A percentile compares a stretch with the other conserved stretches of the same genome.
phyloP scores from a whole-genome alignment of 2,329 filamentous ascomycete genomes.

The Cordyceps cateniannulata region DNA sequence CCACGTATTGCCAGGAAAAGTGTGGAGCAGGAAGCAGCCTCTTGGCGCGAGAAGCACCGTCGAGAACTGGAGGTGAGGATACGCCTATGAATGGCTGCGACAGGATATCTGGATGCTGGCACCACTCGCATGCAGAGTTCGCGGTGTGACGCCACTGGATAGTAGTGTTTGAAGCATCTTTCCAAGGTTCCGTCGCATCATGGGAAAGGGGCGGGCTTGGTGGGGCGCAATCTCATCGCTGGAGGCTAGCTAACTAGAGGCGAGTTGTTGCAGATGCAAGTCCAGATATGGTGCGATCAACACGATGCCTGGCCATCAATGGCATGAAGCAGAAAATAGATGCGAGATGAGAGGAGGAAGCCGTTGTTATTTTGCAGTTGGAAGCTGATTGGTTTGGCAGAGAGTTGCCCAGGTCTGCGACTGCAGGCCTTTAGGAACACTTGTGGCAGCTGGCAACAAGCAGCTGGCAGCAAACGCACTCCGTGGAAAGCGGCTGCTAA shows the following conservation, averaged over 20 bases:
- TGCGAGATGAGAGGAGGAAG: not conserved
- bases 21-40: not conserved
- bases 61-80: too few species aligned
- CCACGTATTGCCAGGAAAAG: not conserved
- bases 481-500: too few species aligned
- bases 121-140: not conserved
- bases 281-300: not conserved
- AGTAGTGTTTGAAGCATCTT: conserved; percentile 1
- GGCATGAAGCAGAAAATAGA: not conserved
- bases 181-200: conserved; percentile 2
- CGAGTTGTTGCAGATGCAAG: not conserved
- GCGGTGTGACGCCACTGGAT: not conserved
- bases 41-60: not conserved
- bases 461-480: not conserved
- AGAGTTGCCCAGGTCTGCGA: not conserved
- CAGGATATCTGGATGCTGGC: not conserved
- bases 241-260: not conserved
- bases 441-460: conserved; percentile 3
- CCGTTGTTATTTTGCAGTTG: too few species aligned
- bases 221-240: conserved; percentile 7
- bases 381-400: not conserved
- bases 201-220: not conserved
- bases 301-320: not conserved
- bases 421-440: not conserved
- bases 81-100: not conserved